Conservation (phyloP, 2,329 filamentous ascomycete species). For the Nemania diffusa region DNA sequence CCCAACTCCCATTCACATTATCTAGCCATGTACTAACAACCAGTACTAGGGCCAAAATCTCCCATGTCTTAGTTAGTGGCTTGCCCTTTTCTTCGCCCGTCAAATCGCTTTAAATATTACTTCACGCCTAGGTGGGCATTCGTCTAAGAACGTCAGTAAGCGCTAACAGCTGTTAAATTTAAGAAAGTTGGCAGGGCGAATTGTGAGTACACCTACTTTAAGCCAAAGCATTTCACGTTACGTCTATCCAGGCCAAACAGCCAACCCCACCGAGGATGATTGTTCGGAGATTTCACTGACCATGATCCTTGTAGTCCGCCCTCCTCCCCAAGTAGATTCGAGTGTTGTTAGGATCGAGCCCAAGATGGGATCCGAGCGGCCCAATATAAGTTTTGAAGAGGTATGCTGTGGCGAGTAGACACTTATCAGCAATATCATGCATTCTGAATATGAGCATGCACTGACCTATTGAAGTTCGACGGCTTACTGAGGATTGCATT, state of each 20-base stretch:
- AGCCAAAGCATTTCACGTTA: background rate
- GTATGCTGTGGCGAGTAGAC: conserved; percentile 17
- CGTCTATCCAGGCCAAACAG: too few relatives aligned
- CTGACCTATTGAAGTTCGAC: conserved; percentile 36
- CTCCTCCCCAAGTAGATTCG: conserved; percentile 86
- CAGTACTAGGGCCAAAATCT: conserved; percentile 55
- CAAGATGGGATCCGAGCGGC: conserved; percentile 78
- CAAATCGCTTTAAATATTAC: background rate
- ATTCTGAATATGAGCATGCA: background rate
- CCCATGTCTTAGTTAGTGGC: conserved; percentile 37
- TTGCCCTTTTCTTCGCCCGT: background rate
- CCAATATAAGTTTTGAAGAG: conserved; percentile 91
- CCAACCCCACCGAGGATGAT: background rate
- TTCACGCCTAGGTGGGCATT: background rate
- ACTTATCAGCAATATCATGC: background rate
- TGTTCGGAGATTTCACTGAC: background rate
- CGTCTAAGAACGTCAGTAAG: background rate
- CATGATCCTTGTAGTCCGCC: conserved; percentile 66
- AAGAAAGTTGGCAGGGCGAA: conserved; percentile 92
- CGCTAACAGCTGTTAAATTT: conserved; percentile 12
- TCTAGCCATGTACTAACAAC: conserved; percentile 13
- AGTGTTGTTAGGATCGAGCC: conserved; percentile 85
- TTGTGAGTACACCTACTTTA: conserved; percentile 53
- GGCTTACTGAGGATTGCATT: conserved; percentile 83
- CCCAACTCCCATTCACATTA: too few relatives aligned